Base-by-base conservation (phyloP, 805 yeast genomes). In the Ogataea ramenticola region DNA sequence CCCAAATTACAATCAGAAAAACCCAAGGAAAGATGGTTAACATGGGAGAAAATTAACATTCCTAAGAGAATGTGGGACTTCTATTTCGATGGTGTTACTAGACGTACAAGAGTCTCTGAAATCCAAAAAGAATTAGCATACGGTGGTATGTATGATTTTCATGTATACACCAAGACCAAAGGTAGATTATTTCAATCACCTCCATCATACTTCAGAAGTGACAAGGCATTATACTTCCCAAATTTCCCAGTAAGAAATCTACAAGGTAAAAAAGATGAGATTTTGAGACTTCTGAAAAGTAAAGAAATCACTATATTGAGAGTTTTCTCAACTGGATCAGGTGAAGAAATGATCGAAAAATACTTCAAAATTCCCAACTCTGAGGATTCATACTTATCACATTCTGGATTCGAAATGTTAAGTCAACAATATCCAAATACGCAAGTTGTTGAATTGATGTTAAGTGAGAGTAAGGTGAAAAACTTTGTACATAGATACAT, bases 111-210 rank as follows among this genome's bases (percentile, higher is more conserved):
- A 47, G 62, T 62, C 33, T 50, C 49, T 19, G 54, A 55, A 17
- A 61, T 84, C 48, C 82, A 80, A 52, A 67, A 68, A 39, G 88
- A 84, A 62, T 71, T 82, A 50, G 74, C 82, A 22, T 77, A 75
- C 50, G 79, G 86, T 24, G 81, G 85, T n/a, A 72, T 80, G 72
- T 74, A 77, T 49, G 83, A 81, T 46, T 70, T 81, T 56, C 76
- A 77, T 54, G 71, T 75, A 2, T 82, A 78, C 56, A 69, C 82
- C 40, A 82, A 82, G 52, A 86, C 91, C 2, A 75, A 80, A 33
- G 99, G 98, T 21, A 88, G 89, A 64, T 71, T 90, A 49, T 93
- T 89, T 67, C 67, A 74, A 16, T 77, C 96, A 0, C 98, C 98
- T 1, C 70, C 75, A n/a, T 77, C 89, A 1, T 82, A 76, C 53